Base-by-base conservation (phyloP, 495 filamentous ascomycete genomes). In the Trichoderma orchidacearum region DNA sequence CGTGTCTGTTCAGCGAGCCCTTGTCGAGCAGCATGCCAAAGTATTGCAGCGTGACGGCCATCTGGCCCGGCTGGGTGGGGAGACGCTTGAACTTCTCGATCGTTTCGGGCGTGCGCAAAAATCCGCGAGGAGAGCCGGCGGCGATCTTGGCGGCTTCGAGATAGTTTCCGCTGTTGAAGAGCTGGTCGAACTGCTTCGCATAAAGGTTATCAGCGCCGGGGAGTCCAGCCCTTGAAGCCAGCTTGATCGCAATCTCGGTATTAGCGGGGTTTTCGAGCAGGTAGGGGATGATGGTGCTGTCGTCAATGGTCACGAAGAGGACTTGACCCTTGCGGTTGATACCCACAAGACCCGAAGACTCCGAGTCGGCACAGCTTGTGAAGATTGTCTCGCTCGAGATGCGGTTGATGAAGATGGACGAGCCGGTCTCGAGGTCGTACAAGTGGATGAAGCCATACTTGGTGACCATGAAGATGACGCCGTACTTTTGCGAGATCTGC, bases 371-470 rank as follows among this genome's bases (percentile, higher is more conserved):
- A 5, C 90, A 84, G 12, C 90, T 95, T 15, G 90, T 91, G 73
- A 99, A 99, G 65, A 99, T 97, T 0, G 93, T 99, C 66, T 99
- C 93, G 73, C 90, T 94, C 21, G 93, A 99, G 64, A 99, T 99
- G 53, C 93, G 86, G 73, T 99, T 97, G 91, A 99, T 95, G 81
- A 96, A 99, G 66, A 99, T 92, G 66, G 90, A 93, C n/a, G 87
- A 89, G 31, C 88, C 93, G 5, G 88, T 92, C 74, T 97, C 93
- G 45, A 99, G 81, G 63, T 99, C 93, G 70, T 97, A 97, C 9
- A 99, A 80, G 70, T 99, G 93, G 61, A 99, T 97, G 72, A 97
- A 99, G 38, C 93, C 93, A 66, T 96, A 99, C 68, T 99, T 99
- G 17, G 93, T 99, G 56, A 97, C 89, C 35, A 99, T 81, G 69